Base-by-base conservation (phyloP, 345 rosid genomes). In the Heritiera fomes region DNA sequence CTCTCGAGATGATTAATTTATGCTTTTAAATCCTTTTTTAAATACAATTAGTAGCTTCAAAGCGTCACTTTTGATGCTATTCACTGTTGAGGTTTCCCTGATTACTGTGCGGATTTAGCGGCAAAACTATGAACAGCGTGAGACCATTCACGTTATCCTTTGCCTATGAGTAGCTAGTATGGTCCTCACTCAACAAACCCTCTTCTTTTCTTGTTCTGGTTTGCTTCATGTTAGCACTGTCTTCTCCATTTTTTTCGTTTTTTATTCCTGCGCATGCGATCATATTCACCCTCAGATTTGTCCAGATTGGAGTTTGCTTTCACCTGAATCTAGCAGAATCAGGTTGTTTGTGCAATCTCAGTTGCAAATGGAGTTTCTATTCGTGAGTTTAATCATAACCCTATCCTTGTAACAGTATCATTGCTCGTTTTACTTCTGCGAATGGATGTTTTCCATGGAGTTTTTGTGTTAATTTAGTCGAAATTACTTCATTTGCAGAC, bases 81-180 rank as follows among this genome's bases (percentile, higher is more conserved):
- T 80, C 68, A 32, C 45, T 69, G 74, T 15, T 45, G 60, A 49
- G 82, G 71, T 78, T 81, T 61, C 85, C 77, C 71, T 61, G 79
- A 78, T 82, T 82, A 80, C 80, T 80, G 84, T 83, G 84, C 78
- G 50, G 75, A 64, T 80, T 82, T 74, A 81, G 81, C 63, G 77
- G 78, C 80, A 68, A 78, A 79, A 66, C 66, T 28, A 41, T 72
- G 80, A 58, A 78, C 83, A 77, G 79, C 76, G 88, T 82, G 90
- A 87, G 87, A 86, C 89, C 91, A 87, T 86, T 87, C 82, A 79
- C 85, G 86, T 84, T 85, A 78, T 79, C 79, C 73, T 11, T 38
- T 38, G 60, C 60, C 71, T 65, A 65, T 2, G 76, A 79, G 73
- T 81, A 78, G 46, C 52, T 46, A 14, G 90, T 80, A 79, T 90